Base-by-base conservation (phyloP, 78 protist species). In the Polysphondylium violaceum region DNA sequence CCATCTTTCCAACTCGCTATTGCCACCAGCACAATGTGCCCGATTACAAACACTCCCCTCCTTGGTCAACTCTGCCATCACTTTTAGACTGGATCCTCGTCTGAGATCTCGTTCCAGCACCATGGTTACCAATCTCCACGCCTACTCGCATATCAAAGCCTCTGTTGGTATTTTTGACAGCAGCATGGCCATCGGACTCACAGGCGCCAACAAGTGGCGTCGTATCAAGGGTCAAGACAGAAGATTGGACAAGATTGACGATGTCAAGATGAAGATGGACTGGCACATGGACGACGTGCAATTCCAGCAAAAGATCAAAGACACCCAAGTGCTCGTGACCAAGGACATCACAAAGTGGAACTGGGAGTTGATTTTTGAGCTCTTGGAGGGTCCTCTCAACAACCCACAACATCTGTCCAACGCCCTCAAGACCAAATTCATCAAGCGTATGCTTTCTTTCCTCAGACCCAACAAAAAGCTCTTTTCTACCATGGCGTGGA, bases 1-100 rank as follows among this genome's bases (percentile, higher is more conserved):
- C 14, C 73, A 87, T 35, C 21, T 87, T 41, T 76, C 93, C 1
- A 87, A 87, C 51, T 47, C 76, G 36, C 19, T 87, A 12, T 25
- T 87, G 7, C 93, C 93, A 17, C 65, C 93, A 21, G 53, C 86
- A 11, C 93, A 87, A 51, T 87, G 93, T 69, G 93, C 93, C 8
- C 58, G 50, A 59, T 47, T 87, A 31, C 86, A 87, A 74, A 87
- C 93, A 0, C n/a, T 87, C 35, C 93, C 93, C 43, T 71, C 86
- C 31, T 64, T 87, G 4, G 93, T 87, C 1, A 77, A 87, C 33
- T 75, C 77, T 0, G 93, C 93, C 0, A 77, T 77, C 19, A 47
- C 87, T 21, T 87, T 87, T 59, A 38, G 86, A n/a, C 14, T 87
- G 3, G 93, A 87, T 40, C 93, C 93, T 23, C 23, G 93, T 19